Conservation (phyloP, 139 green algal species). For the Eudorina sp. region DNA sequence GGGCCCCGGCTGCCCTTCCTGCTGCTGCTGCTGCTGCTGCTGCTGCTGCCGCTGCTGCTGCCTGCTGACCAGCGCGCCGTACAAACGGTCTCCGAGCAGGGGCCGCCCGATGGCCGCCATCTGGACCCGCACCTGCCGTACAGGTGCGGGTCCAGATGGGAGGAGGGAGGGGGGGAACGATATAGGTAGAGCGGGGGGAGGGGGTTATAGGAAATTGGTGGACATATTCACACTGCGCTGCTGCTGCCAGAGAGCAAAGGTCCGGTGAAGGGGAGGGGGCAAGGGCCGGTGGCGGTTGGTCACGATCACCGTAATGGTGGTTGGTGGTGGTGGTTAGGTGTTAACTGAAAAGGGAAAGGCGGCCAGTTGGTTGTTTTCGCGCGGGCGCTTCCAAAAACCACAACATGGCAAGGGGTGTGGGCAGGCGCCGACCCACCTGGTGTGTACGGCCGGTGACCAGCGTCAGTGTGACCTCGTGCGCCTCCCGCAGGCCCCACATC, state of each 20-base stretch:
- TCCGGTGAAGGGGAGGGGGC: too few relatives aligned
- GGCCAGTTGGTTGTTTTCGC: too few relatives aligned
- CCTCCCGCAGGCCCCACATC: conserved; percentile 53
- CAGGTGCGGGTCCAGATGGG: too few relatives aligned
- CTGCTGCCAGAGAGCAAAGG: too few relatives aligned
- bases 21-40: conserved; percentile 3
- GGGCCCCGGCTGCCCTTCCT: background rate
- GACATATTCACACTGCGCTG: too few relatives aligned
- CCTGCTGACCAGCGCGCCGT: conserved; percentile 60
- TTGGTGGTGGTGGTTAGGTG: too few relatives aligned
- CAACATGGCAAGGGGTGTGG: background rate
- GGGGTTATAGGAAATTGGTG: too few relatives aligned
- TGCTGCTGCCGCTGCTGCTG: background rate
- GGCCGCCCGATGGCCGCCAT: conserved; percentile 76
- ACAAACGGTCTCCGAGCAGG: conserved; percentile 84
- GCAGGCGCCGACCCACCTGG: conserved; percentile 65
- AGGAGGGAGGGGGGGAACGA: background rate
- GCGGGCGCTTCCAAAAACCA: background rate
- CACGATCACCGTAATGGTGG: too few relatives aligned
- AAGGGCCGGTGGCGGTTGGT: too few relatives aligned
- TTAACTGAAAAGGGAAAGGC: too few relatives aligned
- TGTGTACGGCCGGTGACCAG: conserved; percentile 88
- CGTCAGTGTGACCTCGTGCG: conserved; percentile 72
- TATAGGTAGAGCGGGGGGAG: background rate
- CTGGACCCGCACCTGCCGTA: conserved; percentile 81